Conservation (phyloP, 139 green algal species). For the Desmodesmus armatus region DNA sequence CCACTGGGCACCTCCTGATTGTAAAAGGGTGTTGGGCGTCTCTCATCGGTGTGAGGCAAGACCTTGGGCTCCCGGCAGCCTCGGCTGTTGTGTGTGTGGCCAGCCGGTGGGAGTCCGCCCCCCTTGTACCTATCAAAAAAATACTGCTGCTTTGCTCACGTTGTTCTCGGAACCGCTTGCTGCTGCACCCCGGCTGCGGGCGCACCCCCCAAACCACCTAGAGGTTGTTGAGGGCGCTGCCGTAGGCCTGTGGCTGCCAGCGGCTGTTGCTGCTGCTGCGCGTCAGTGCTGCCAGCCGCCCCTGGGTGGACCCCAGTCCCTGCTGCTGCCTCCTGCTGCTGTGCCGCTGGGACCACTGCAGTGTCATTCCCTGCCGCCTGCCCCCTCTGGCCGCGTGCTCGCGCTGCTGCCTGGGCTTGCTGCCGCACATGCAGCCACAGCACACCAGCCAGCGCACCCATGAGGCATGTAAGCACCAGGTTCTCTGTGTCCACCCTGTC, state of each 20-base stretch:
- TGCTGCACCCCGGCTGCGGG: not conserved
- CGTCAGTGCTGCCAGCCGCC: too few relatives aligned
- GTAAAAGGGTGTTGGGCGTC: too few relatives aligned
- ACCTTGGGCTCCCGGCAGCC: too few relatives aligned
- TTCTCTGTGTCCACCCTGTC: not conserved
- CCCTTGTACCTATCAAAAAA: too few relatives aligned
- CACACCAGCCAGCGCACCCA: not conserved
- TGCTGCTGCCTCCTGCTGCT: not conserved
- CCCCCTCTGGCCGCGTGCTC: not conserved
- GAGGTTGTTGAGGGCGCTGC: too few relatives aligned
- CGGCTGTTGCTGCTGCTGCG: constrained; percentile 10
- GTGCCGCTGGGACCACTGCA: not conserved
- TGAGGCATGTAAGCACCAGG: not conserved
- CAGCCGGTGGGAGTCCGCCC: too few relatives aligned
- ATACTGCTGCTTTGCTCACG: too few relatives aligned
- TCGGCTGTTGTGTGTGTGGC: too few relatives aligned
- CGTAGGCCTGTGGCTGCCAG: too few relatives aligned
- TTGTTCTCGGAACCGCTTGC: not conserved
- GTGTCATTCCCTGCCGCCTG: not conserved
- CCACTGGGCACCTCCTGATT: not conserved
- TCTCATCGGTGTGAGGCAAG: too few relatives aligned
- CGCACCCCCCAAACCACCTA: not conserved
- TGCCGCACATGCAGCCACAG: not conserved
- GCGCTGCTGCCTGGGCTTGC: not conserved
- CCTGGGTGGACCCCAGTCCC: not conserved